Conservation (phyloP, 106 monocot species). For the Dioscorea alata region DNA sequence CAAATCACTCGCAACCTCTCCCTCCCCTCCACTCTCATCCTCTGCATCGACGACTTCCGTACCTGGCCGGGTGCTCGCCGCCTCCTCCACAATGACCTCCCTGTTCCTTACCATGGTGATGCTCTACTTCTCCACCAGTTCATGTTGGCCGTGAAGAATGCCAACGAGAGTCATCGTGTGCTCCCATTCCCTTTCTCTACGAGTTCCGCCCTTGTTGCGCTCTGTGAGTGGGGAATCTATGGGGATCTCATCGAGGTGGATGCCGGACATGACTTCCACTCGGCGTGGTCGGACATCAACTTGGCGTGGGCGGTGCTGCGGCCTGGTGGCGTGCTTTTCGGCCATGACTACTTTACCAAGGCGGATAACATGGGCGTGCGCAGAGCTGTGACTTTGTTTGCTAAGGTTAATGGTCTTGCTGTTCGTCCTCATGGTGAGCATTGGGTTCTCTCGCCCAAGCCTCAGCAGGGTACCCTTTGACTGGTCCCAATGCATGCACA, state of each 20-base stretch:
- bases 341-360: conserved; percentile 53
- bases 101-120: conserved; percentile 26
- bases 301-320: conserved; percentile 50
- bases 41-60: conserved; percentile 80
- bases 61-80: conserved; percentile 59
- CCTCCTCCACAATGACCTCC: conserved; percentile 28
- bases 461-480: neutral
- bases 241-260: conserved; percentile 76
- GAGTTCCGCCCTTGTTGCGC: conserved; percentile 31
- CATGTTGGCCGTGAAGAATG: conserved; percentile 42
- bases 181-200: conserved; percentile 69
- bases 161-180: conserved; percentile 23
- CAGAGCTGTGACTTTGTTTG: conserved; percentile 57
- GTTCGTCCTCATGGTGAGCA: conserved; percentile 58
- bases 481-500: no score
- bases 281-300: conserved; percentile 70
- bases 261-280: conserved; percentile 83
- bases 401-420: conserved; percentile 30
- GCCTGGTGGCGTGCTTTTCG: conserved; percentile 61
- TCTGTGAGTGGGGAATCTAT: conserved; percentile 62
- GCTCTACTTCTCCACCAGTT: conserved; percentile 58
- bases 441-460: conserved; percentile 71
- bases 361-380: conserved; percentile 53
- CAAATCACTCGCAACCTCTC: conserved; percentile 31
- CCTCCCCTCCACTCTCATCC: conserved; percentile 34